Evolutionary conservation across 768 basidiomycete species (phyloP), one percentile per base, ranked within the genome.

Genomic region (Dentipellis sp.): DNA sequence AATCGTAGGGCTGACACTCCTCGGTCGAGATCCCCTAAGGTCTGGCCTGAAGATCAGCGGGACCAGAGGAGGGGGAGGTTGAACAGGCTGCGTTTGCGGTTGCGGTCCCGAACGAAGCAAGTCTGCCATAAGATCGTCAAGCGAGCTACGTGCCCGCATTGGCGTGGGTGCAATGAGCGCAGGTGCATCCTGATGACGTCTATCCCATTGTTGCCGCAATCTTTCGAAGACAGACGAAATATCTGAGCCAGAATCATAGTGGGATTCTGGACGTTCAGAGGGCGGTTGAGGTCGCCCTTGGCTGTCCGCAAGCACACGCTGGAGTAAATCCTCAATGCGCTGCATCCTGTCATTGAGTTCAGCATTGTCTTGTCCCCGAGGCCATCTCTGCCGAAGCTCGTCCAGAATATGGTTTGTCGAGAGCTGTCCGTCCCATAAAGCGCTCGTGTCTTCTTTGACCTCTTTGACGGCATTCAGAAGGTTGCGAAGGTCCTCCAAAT

Each of bases 361-460:
- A 69, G 64, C 78, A 73, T 23, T 63, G 64, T 19, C 67, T 64
- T n/a, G 66, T 59, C 47, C 74, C 68, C 17, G 78, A 75, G 34
- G 59, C n/a, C 22, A 21, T 14, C 74, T 64, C 12, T 76, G 74
- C 17, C 79, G 77, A 53, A 93, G 71, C 22, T 83, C 79, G 55
- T 86, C 80, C 37, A 94, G 68, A 57, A 82, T 70, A 34, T 78
- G 75, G 52, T 83, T 82, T 7, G 85, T 78, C 0, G 77, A 71
- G 0, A 67, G 63, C 67, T 94, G 90, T 5, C 78, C 81, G 50
- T 86, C 76, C 68, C 80, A 74, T 19, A 95, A 67, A 9, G 76
- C 79, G 10, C 73, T 71, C 7, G 84, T 73, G 60, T 84, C 80
- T 7, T 80, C 78, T 46, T 81, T 75, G 60, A 84, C 80, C 7